Percentiles rank a stretch among this genome's conserved stretches.
Evolutionary conservation across 2,329 filamentous ascomycete species (phyloP).

Genomic region (Fusarium drepaniforme): DNA sequence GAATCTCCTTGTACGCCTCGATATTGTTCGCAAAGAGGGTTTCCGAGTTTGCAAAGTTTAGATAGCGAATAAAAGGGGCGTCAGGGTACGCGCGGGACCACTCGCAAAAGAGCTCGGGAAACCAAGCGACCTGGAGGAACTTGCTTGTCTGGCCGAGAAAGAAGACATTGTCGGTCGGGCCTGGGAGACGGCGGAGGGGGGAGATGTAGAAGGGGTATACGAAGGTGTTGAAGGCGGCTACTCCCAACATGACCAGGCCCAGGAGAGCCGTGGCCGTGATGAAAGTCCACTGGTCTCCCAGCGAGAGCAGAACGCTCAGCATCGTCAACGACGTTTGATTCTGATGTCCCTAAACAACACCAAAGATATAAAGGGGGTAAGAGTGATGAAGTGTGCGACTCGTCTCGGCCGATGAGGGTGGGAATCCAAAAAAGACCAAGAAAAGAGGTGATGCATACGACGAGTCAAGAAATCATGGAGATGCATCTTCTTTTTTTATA

Average conservation of each 20-base stretch:
- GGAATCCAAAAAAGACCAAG: not conserved
- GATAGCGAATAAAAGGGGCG: conserved; percentile 45
- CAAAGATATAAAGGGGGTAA: not conserved
- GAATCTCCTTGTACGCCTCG: conserved; percentile 43
- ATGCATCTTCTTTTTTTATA: conserved; percentile 6
- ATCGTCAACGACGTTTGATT: conserved; percentile 10
- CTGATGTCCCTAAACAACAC: not conserved
- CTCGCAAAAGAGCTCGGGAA: conserved; percentile 44
- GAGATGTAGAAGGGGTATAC: conserved; percentile 59
- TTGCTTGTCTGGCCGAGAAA: conserved; percentile 56
- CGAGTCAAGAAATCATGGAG: not conserved
- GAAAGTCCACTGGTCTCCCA: not conserved
- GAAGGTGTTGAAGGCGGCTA: conserved; percentile 43
- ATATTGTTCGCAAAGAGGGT: conserved; percentile 43
- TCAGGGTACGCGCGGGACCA: conserved; percentile 46
- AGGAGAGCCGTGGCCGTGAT: not conserved
- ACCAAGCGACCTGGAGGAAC: conserved; percentile 43
- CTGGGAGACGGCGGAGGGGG: conserved; percentile 57
- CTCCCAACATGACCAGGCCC: not conserved
- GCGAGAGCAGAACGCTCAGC: not conserved
- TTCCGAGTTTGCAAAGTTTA: conserved; percentile 42
- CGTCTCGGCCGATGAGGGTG: not conserved
- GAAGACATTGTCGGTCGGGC: conserved; percentile 54
- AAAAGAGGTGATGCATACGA: not conserved
- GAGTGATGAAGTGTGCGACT: not conserved